Evolutionary conservation across 768 basidiomycete species (phyloP).

Genomic region (Calocera viscosa): DNA sequence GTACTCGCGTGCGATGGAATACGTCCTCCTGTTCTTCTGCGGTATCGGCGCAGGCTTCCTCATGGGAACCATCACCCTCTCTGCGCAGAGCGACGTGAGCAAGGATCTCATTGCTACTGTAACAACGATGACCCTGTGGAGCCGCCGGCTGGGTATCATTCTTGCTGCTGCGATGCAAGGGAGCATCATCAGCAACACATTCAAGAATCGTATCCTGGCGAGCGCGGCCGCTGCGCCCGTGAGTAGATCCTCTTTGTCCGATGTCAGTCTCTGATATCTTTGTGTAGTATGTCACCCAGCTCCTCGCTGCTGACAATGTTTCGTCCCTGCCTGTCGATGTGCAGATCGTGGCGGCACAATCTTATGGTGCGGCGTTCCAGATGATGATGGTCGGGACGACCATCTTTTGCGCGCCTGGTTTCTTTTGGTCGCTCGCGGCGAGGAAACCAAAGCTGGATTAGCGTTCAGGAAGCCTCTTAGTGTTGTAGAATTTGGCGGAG

Average conservation of each 20-base stretch:
- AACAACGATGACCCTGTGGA: neutral
- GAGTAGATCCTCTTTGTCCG: neutral
- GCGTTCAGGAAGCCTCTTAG: no score
- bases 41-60: neutral
- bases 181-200: neutral
- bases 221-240: neutral
- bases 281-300: neutral
- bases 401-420: neutral
- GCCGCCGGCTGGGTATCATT: neutral
- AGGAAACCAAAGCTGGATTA: neutral
- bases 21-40: neutral
- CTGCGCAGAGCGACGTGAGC: neutral
- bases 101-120: neutral
- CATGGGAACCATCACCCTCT: neutral
- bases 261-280: neutral
- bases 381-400: conserved; percentile 2
- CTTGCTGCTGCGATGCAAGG: neutral
- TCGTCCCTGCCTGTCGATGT: neutral
- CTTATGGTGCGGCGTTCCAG: neutral
- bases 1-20: neutral
- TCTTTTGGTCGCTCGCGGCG: neutral
- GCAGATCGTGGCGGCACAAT: neutral
- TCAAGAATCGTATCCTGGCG: neutral
- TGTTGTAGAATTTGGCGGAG: no score
- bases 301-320: neutral